Evolutionary conservation across 2,329 filamentous ascomycete genomes (phyloP).

Genomic region (Arthroderma sp.): DNA sequence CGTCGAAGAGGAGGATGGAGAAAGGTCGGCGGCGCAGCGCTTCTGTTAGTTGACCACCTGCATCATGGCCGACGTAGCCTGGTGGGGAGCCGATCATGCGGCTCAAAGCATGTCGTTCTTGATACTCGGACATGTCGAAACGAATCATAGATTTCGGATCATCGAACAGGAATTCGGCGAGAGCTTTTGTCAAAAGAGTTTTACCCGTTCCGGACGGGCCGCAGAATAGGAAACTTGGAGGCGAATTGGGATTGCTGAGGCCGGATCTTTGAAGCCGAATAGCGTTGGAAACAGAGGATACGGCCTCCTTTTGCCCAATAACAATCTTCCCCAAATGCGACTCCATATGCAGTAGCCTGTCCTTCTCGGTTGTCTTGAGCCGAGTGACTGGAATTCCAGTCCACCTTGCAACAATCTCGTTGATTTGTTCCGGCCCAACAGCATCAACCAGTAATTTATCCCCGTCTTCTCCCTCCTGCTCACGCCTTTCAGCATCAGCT

Average conservation of each 20-base stretch:
- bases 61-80: conserved; percentile 92
- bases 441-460: conserved; percentile 75
- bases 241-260: conserved; percentile 88
- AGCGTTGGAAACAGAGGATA: conserved; percentile 83
- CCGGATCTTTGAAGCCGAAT: conserved; percentile 92
- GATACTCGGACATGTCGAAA: conserved; percentile 99
- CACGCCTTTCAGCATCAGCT: conserved; percentile 55
- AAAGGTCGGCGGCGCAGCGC: conserved; percentile 87
- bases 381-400: conserved; percentile 96
- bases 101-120: conserved; percentile 87
- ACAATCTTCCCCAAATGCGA: conserved; percentile 70
- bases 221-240: conserved; percentile 96
- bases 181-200: conserved; percentile 87
- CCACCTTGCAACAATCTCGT: conserved; percentile 93
- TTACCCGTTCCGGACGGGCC: conserved; percentile 97
- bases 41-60: conserved; percentile 91
- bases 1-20: conserved; percentile 94
- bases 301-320: conserved; percentile 87
- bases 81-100: conserved; percentile 97
- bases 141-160: conserved; percentile 96
- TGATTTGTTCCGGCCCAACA: conserved; percentile 95
- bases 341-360: conserved; percentile 98
- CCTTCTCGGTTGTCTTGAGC: conserved; percentile 89
- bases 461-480: conserved; percentile 48
- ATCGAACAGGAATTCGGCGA: conserved; percentile 96